phyloP scores from a whole-genome alignment of 2,329 filamentous ascomycete genomes.

The Lanzia echinophila region DNA sequence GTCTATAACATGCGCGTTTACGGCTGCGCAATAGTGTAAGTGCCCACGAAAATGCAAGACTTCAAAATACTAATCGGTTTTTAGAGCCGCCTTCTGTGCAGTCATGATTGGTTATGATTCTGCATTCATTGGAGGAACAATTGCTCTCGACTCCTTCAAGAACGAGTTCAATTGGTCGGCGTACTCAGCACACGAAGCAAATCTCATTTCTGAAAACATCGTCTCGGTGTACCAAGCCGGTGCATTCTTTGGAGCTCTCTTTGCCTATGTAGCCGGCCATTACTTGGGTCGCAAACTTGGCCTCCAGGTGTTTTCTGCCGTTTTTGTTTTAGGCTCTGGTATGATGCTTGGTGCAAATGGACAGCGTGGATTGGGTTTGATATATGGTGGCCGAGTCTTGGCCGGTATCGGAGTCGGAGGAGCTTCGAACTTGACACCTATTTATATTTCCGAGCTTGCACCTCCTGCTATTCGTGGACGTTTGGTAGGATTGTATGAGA shows the following conservation, averaged over 20 bases:
- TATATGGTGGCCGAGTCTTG: slow-evolving; percentile 22
- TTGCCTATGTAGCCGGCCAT: slow-evolving; percentile 4
- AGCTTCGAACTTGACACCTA: slow-evolving; percentile 53
- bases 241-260: slow-evolving; percentile 18
- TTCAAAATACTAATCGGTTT: not conserved
- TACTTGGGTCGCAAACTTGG: slow-evolving; percentile 31
- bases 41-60: slow-evolving; percentile 11
- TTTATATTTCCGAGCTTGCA: slow-evolving; percentile 54
- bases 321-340: slow-evolving; percentile 67
- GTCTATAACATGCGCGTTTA: slow-evolving; percentile 24
- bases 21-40: slow-evolving; percentile 16
- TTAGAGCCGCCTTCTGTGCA: slow-evolving; percentile 47
- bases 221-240: slow-evolving; percentile 27
- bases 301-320: slow-evolving; percentile 50
- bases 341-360: slow-evolving; percentile 54
- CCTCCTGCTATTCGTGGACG: slow-evolving; percentile 38
- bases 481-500: slow-evolving; percentile 60
- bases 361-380: slow-evolving; percentile 5
- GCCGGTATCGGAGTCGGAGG: slow-evolving; percentile 23
- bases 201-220: slow-evolving; percentile 20
- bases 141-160: slow-evolving; percentile 22
- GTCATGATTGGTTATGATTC: slow-evolving; percentile 37
- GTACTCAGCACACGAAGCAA: slow-evolving; percentile 14
- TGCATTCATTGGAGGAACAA: slow-evolving; percentile 22
- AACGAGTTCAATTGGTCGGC: slow-evolving; percentile 20